Evolutionary conservation across 2,329 filamentous ascomycete genomes (phyloP), one percentile per base, ranked within the genome.

Genomic region (Neocucurbitaria cava): DNA sequence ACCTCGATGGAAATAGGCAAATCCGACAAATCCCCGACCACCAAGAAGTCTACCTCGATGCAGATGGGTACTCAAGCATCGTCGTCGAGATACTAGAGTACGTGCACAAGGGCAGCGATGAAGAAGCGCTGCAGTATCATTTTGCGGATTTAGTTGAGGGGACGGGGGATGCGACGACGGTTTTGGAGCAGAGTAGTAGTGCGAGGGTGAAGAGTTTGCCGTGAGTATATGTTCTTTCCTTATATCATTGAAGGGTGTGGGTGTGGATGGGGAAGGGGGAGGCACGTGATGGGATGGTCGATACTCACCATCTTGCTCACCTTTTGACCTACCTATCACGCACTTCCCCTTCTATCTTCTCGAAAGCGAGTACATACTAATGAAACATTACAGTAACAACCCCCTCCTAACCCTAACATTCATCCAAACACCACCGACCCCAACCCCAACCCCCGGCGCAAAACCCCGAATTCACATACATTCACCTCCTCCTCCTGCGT

Each of bases 51-150:
- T 96, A 88, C 79, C 88, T 97, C 69, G 92, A 96, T 73, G 83
- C 85, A 61, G 84, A 89, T 59, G 92, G 92, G 45, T 93, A 93
- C 75, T 91, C 91, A 3, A 92, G 86, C 77, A 87, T 96, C 73
- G 93, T 96, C 66, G 85, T 97, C 76, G 94, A 98, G 69, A 91
- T 98, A 69, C 89, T 90, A 49, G 89, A 97, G 79, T 89, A 90
- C 51, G 88, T 96, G 20, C 84, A 84, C 4, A 80, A 86, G 17
- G 83, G 87, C 67, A 84, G 85, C 31, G 87, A 93, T 66, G 88
- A 89, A 51, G 85, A 83, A 40, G 91, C 92, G 17, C 61, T 80
- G 53, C 76, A 81, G 59, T 78, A 77, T 61, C 82, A 85, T 63
- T 77, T 84, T 44, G 62, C 71, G 3, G 82, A 84, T 55, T 72